These are phyloP conservation scores for Mycena indigotica DNA, from an alignment of 768 basidiomycete genomes.

Conservation along the genomic window DNA sequence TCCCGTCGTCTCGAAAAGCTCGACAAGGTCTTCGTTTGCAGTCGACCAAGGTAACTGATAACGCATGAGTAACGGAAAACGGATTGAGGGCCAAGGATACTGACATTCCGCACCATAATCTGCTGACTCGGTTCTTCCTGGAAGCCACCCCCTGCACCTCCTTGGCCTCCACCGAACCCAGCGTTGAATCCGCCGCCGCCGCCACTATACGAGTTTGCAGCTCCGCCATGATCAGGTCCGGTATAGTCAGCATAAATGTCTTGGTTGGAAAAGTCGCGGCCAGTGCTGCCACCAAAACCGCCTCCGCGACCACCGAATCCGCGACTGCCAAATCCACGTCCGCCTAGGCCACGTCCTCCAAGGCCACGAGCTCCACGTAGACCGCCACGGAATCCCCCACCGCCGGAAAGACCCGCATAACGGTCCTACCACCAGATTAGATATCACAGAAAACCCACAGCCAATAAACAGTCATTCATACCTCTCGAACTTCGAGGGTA, in stretches of 20 bases:
- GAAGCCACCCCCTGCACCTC: conserved; percentile 39
- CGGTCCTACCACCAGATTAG: conserved; percentile 59
- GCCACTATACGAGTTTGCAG: conserved; percentile 41
- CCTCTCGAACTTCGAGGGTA: conserved; percentile 93
- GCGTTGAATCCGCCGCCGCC: conserved; percentile 38
- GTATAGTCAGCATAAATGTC: conserved; percentile 92
- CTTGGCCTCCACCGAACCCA: conserved; percentile 28
- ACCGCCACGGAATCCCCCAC: conserved; percentile 58
- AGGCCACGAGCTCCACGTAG: conserved; percentile 57
- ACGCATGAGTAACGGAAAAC: not conserved
- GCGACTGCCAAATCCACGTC: conserved; percentile 45
- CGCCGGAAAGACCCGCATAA: conserved; percentile 81
- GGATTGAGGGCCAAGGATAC: conserved; percentile 39
- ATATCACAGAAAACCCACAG: not conserved
- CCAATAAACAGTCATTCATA: conserved; percentile 32
- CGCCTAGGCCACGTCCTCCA: conserved; percentile 46
- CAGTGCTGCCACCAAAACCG: conserved; percentile 49
- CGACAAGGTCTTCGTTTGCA: conserved; percentile 96
- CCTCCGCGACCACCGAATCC: conserved; percentile 41
- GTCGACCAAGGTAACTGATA: conserved; percentile 95
- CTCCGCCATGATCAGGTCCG: conserved; percentile 74
- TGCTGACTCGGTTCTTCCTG: conserved; percentile 91
- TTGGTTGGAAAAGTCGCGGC: conserved; percentile 81
- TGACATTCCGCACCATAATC: conserved; percentile 97
- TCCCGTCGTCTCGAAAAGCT: conserved; percentile 97